Percentiles rank a stretch among this genome's conserved stretches.
phyloP scores from a whole-genome alignment of 2,329 filamentous ascomycete genomes.

The Metarhizium brunneum region DNA sequence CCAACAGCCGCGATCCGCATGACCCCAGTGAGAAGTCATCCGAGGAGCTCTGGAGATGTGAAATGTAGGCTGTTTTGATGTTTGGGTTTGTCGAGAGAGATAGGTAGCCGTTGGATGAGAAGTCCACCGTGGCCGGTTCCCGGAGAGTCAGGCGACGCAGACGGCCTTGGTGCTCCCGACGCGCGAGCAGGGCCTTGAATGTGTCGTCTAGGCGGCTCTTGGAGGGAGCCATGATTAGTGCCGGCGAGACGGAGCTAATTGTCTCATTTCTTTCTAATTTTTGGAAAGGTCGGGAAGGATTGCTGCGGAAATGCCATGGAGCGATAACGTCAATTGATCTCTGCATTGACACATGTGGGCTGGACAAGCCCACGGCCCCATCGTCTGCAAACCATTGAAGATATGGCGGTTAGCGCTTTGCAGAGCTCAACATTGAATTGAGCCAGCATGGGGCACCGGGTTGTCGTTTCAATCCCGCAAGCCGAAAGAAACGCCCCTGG shows the following conservation, averaged over 20 bases:
- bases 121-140: slow-evolving; percentile 61
- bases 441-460: too few species aligned
- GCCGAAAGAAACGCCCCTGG: too few species aligned
- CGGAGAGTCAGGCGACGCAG: slow-evolving; percentile 44
- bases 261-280: neutral
- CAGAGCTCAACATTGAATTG: too few species aligned
- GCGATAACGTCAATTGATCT: neutral
- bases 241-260: neutral
- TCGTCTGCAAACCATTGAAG: neutral
- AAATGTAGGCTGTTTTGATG: slow-evolving; percentile 56
- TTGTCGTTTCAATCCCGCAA: too few species aligned
- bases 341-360: neutral
- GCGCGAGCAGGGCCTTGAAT: slow-evolving; percentile 17
- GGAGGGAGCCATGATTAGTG: slow-evolving; percentile 2
- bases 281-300: neutral
- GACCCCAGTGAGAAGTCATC: slow-evolving; percentile 29
- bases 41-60: slow-evolving; percentile 16
- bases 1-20: slow-evolving; percentile 42
- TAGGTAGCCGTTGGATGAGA: slow-evolving; percentile 73
- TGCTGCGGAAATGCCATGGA: neutral
- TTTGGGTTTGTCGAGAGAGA: slow-evolving; percentile 50
- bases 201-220: slow-evolving; percentile 16
- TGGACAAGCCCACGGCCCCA: neutral
- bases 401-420: too few species aligned
- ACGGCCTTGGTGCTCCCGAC: slow-evolving; percentile 22